Evolutionary conservation across 345 rosid species (phyloP), one percentile per base, ranked within the genome.

Genomic region (Boechera retrofracta): DNA sequence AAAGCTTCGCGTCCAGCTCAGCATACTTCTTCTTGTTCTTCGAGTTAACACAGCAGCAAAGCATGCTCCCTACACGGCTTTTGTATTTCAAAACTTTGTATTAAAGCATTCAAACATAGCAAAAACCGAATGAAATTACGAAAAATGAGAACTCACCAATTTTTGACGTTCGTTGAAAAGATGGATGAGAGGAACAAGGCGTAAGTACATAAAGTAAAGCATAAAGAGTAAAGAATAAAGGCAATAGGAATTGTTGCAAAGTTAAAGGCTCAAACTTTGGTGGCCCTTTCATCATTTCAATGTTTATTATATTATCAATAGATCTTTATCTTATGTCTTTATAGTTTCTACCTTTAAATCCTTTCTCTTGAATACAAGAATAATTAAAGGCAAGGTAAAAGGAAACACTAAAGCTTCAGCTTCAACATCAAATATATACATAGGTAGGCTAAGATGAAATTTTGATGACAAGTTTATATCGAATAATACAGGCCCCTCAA

Each of bases 1-100:
- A 86, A 39, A 93, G 92, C 79, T 85, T 88, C 24, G 86, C 72
- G 51, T 91, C 98, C 81, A 91, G 72, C 77, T 84, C 87, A 71
- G 76, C 83, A 61, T 85, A 85, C 73, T 83, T 93, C 82, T 78
- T 78, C 18, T 32, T 67, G 80, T 74, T 83, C 74, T 81, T 21
- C 67, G 90, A 83, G 69, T 67, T 72, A 26, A 83, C 81, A 64
- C 89, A 77, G 64, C 66, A 76, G 81, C 81, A 85, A 60, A 89
- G 45, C 79, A 88, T 73, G 67, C 60, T 74, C 59, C 88, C 88
- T 18, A 84, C 31, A 42, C 58, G 76, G 72, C 54, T 56, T 60
- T 55, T 32, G 61, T 65, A 38, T 38, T 29, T 18, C 21, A 31
- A 64, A 77, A 64, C 48, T 72, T 28, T 39, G 72, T 36, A 49